Evolutionary conservation across 2,329 filamentous ascomycete genomes (phyloP).

Genomic region (Cytospora leucostoma): DNA sequence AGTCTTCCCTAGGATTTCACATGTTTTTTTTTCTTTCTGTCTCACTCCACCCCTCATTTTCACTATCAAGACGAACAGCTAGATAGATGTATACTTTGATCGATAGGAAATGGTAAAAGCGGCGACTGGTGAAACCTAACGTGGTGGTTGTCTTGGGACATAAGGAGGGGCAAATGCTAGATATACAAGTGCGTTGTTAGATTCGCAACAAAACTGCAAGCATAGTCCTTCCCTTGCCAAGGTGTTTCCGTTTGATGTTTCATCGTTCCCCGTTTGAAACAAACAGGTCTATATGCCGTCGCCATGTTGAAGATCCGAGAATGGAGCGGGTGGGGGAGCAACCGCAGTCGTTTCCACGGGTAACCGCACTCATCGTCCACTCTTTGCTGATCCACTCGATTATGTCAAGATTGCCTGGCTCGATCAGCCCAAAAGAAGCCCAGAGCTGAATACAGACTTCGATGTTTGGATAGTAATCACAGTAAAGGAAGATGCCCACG

Average conservation of each 20-base stretch:
- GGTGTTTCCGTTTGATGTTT: background rate
- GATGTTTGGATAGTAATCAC: background rate
- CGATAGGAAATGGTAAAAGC: too few species aligned
- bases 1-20: too few species aligned
- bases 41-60: too few species aligned
- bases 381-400: background rate
- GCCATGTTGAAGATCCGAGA: background rate
- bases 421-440: background rate
- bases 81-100: too few species aligned
- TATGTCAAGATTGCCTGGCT: too few species aligned
- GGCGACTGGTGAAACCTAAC: too few species aligned
- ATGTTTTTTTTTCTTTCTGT: too few species aligned
- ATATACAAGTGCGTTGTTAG: conserved; percentile 5
- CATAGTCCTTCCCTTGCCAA: too few species aligned
- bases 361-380: background rate
- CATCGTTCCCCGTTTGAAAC: conserved; percentile 9
- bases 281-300: background rate
- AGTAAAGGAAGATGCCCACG: background rate
- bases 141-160: too few species aligned
- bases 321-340: background rate
- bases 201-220: background rate
- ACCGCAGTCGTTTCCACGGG: background rate
- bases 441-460: too few species aligned
- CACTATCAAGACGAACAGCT: too few species aligned
- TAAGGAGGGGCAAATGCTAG: background rate